phyloP scores from a whole-genome alignment of 1,284 basidiomycete genomes.

The Trichosporon sp. region DNA sequence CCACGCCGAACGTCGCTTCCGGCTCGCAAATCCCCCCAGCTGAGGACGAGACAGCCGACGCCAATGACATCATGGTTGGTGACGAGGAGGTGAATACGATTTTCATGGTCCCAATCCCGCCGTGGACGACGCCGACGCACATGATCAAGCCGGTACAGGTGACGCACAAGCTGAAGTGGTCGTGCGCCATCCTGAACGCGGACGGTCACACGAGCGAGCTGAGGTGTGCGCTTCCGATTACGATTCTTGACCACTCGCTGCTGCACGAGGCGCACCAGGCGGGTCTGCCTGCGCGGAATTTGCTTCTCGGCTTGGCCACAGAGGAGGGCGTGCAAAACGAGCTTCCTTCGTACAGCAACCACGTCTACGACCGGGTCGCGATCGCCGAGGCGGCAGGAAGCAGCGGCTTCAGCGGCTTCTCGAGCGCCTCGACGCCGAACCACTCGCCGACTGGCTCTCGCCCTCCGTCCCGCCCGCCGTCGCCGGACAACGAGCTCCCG shows the following conservation, averaged over 20 bases:
- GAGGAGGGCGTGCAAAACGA: slow-evolving; percentile 52
- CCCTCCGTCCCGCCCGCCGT: slow-evolving; percentile 26
- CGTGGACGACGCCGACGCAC: slow-evolving; percentile 58
- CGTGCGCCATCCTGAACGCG: slow-evolving; percentile 65
- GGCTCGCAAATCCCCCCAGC: no score
- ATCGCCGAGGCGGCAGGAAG: slow-evolving; percentile 58
- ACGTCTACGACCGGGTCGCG: slow-evolving; percentile 82
- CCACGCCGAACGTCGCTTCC: slow-evolving; percentile 2
- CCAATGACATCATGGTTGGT: slow-evolving; percentile 33
- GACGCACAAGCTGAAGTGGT: slow-evolving; percentile 59
- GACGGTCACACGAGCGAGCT: slow-evolving; percentile 86
- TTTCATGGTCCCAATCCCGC: slow-evolving; percentile 49
- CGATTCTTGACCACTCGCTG: slow-evolving; percentile 67
- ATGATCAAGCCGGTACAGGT: slow-evolving; percentile 60
- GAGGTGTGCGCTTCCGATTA: slow-evolving; percentile 79
- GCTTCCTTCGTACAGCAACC: slow-evolving; percentile 77
- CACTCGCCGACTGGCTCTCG: slow-evolving; percentile 30
- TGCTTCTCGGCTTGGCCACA: slow-evolving; percentile 55
- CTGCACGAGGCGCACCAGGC: slow-evolving; percentile 67
- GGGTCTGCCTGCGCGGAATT: slow-evolving; percentile 64
- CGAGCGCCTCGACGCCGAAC: slow-evolving; percentile 9
- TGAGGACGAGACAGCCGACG: slow-evolving; percentile 13
- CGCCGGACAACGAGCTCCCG: slow-evolving; percentile 29
- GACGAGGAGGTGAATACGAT: slow-evolving; percentile 52
- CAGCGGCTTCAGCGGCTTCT: slow-evolving; percentile 27